phyloP scores from a whole-genome alignment of 345 rosid species.

The Psidium guajava region DNA sequence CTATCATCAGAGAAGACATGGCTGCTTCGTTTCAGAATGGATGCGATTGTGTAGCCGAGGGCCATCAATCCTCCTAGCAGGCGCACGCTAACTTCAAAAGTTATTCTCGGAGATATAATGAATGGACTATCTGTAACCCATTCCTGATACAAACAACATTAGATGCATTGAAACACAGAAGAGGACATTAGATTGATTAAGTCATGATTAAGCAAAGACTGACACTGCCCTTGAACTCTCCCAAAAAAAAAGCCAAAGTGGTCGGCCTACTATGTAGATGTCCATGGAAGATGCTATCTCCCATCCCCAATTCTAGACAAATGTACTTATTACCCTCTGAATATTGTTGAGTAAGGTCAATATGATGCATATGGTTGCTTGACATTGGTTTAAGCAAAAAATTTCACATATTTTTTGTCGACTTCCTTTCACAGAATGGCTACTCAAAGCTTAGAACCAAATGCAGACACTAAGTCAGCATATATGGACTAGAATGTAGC shows the following conservation, averaged over 20 bases:
- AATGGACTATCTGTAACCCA: conserved; percentile 98
- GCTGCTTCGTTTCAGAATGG: conserved; percentile 90
- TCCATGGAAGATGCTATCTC: neutral
- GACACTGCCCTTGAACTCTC: neutral
- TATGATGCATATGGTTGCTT: neutral
- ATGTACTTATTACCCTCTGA: neutral
- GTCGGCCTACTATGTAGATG: neutral
- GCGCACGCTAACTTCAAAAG: conserved; percentile 92
- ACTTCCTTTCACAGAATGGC: neutral
- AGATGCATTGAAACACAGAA: neutral
- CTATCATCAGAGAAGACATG: conserved; percentile 64
- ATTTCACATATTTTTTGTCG: neutral
- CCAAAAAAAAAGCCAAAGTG: neutral
- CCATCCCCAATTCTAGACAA: neutral
- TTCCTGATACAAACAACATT: conserved; percentile 48
- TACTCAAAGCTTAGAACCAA: neutral
- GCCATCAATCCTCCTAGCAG: conserved; percentile 99
- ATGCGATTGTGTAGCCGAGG: conserved; percentile 87
- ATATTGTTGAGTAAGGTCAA: neutral
- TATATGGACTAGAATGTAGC: neutral
- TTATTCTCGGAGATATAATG: conserved; percentile 95
- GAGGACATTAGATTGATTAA: neutral
- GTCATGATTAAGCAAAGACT: neutral
- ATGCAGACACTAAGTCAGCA: neutral
- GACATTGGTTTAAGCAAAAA: neutral